These are phyloP conservation scores for Hanseniaspora singularis DNA, from an alignment of 805 yeast species.

Conservation along the genomic window DNA sequence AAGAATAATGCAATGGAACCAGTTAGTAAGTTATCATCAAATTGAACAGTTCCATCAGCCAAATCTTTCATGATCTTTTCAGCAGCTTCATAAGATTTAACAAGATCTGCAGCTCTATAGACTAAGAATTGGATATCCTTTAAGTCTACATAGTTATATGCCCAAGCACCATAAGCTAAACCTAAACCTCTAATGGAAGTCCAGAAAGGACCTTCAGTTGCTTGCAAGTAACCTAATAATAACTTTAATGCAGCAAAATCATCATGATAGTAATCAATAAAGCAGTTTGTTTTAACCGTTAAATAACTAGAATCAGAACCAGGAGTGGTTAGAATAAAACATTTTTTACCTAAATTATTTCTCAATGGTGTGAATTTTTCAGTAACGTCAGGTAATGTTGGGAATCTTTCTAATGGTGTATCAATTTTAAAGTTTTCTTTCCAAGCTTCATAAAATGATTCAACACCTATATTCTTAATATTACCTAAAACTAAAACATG, in stretches of 20 bases:
- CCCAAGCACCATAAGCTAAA: conserved; percentile 74
- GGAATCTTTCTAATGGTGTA: conserved; percentile 18
- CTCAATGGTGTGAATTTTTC: conserved; percentile 49
- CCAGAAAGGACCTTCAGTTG: conserved; percentile 96
- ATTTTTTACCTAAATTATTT: conserved; percentile 36
- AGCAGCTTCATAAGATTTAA: conserved; percentile 49
- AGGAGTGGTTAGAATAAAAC: conserved; percentile 59
- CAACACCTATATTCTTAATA: conserved; percentile 33
- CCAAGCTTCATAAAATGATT: conserved; percentile 24
- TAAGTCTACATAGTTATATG: conserved; percentile 47
- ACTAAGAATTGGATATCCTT: conserved; percentile 57
- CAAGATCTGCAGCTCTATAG: conserved; percentile 75
- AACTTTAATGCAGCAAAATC: conserved; percentile 63
- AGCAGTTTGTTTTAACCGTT: conserved; percentile 36
- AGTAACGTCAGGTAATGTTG: conserved; percentile 41
- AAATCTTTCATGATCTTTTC: conserved; percentile 50
- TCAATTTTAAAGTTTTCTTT: conserved; percentile 19
- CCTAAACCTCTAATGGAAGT: conserved; percentile 91
- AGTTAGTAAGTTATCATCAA: conserved; percentile 50
- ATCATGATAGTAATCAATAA: conserved; percentile 32
- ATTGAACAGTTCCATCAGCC: conserved; percentile 39
- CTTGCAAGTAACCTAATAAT: conserved; percentile 63
- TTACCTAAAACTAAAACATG: conserved; percentile 66
- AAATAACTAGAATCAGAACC: conserved; percentile 75
- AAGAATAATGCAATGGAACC: conserved; percentile 72